Base-by-base conservation (phyloP, 2,329 filamentous ascomycete species). In the Herpomyces periplanetae region DNA sequence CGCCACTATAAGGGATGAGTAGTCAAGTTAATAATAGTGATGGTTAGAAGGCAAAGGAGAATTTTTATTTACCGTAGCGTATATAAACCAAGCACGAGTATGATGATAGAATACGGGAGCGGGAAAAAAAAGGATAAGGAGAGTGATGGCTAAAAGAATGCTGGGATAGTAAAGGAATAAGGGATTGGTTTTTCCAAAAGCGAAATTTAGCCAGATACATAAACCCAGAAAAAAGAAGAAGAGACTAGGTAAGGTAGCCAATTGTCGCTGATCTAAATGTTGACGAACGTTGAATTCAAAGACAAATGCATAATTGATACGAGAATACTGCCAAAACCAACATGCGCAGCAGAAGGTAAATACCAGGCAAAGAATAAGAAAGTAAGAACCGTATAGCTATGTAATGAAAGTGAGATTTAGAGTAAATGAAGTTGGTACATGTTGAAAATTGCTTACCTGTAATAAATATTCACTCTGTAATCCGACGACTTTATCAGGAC, bases 281-380 rank as follows among this genome's bases (percentile, higher is more conserved):
- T 80, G 58, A 22, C 75, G 51, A 20, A 61, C 59, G 42, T 91
- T 73, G 32, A 87, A 80, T 39, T 96, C 80, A 33, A 96, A 96
- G 28, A 91, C 69, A 36, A 88, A 88, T 20, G 62, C 54, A 35
- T 91, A 91, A 34, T 96, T 96, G 39, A 96, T 66, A 38, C 75
- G 84, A 34, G 61, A 58, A 19, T 44, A 44, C 4, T 57, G 55
- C 69, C 75, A 96, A 8, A 85, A 40, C 21, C 59, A 57, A 34
- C 73, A 85, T 31, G 71, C 60, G 13, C 87, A 31, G 31, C 64
- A 69, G 32, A 91, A 91, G n/a, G 84, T 41, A 5, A 62, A 42
- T 31, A 84, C 61, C 9, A 91, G 45, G 17, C 69, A 48, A 3
- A 84, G 47, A 37, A 68, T 58, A 11, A 91, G 44, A 29, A 87